Evolutionary conservation across 768 basidiomycete species (phyloP).

Genomic region (Symmetrospora coprosmae): DNA sequence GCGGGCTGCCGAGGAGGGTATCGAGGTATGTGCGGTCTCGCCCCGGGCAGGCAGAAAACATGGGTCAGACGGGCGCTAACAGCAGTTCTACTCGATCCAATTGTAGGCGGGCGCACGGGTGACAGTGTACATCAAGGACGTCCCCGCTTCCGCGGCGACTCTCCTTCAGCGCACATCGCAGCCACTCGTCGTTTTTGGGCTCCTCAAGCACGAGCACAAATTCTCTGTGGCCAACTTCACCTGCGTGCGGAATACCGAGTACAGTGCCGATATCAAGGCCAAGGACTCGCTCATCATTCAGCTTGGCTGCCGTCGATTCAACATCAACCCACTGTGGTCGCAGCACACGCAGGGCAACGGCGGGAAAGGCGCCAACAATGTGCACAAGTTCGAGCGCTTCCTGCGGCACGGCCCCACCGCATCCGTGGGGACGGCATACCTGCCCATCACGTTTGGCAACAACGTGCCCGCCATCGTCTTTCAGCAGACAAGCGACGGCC

Average conservation of each 20-base stretch:
- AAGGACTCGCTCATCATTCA: conserved; percentile 88
- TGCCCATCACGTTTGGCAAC: conserved; percentile 73
- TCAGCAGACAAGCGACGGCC: conserved; percentile 8
- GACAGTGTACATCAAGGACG: conserved; percentile 58
- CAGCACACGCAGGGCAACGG: conserved; percentile 73
- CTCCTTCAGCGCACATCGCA: conserved; percentile 33
- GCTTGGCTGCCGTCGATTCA: conserved; percentile 71
- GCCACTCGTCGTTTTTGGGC: conserved; percentile 59
- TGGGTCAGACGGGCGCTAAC: neutral
- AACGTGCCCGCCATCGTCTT: conserved; percentile 31
- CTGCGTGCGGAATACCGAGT: conserved; percentile 90
- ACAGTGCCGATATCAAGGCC: conserved; percentile 68
- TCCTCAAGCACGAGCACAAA: conserved; percentile 93
- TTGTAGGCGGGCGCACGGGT: conserved; percentile 80
- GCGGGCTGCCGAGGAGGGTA: conserved; percentile 53
- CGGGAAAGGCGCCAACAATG: conserved; percentile 83
- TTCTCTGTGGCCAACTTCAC: conserved; percentile 81
- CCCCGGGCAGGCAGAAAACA: neutral
- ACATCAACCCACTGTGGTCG: conserved; percentile 76
- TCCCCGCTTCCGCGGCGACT: conserved; percentile 50
- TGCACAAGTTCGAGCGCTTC: conserved; percentile 89
- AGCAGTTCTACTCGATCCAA: too few relatives aligned
- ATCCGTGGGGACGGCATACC: conserved; percentile 72
- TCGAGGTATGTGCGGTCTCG: conserved; percentile 47
- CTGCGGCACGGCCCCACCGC: conserved; percentile 60